Base-by-base conservation (phyloP, 1,284 basidiomycete species). In the Fomes fomentarius region DNA sequence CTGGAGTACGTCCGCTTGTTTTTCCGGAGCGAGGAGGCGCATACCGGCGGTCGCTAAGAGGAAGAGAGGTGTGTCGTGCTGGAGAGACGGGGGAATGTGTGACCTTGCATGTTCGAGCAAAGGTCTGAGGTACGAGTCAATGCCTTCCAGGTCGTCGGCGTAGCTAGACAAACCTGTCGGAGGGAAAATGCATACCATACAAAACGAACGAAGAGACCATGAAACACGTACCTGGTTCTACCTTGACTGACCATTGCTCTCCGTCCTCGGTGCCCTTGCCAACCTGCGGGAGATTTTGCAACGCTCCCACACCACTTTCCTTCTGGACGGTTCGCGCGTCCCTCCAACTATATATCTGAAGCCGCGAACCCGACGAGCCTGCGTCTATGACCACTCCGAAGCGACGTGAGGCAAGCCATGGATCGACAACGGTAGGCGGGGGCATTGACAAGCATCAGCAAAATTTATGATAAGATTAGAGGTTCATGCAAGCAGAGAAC, bases 381-480 rank as follows among this genome's bases (percentile, higher is more conserved):
- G 96, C 96, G 77, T 99, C 96, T 70, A 99, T 91, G 54, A 99
- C 94, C 58, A 99, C 87, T 46, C 94, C 96, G 74, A 96, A 99
- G 64, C 89, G 88, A 60, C 93, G 88, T 51, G 86, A 84, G 53
- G 81, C 73, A 51, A 91, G 80, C 90, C 91, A 93, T 60, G 84
- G 69, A 66, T 91, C 82, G 62, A 77, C 77, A 45, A 76, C 79
- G 54, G 79, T 84, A 56, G 88, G 86, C 54, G 90, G 87, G 47
- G 89, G 86, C 90, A 92, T 92, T 57, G 60, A 66, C 63, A 50
- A 57, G 48, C 59, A 61, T 61, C 53, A 61, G 58, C 58, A 47
- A 44, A 25, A 43, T 34, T n/a, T 19, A 14, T 40, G 26, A 24
- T 35, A 17, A 10, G 48, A 19, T 31, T 38, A 39, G 31, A 44